Percentiles rank a stretch among this genome's conserved stretches.
Conservation (phyloP, 345 rosid species). For the Aquilaria malaccensis region DNA sequence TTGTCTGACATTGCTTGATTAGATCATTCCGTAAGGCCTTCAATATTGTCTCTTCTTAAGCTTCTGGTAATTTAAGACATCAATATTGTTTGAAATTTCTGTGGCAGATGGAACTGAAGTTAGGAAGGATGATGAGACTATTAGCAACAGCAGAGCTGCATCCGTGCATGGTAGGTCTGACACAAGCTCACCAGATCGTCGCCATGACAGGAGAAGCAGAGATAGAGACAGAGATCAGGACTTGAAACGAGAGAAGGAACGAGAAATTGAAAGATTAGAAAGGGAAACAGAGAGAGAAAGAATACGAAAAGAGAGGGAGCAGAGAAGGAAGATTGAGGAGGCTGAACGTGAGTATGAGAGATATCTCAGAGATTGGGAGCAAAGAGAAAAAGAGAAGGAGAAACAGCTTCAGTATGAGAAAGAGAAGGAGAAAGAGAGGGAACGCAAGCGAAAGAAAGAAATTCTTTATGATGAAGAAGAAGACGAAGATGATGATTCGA, state of each 20-base stretch:
- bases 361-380: constrained; percentile 92
- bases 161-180: constrained; percentile 65
- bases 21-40: too few relatives aligned
- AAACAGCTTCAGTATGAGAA: constrained; percentile 88
- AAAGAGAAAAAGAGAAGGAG: constrained; percentile 88
- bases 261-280: constrained; percentile 80
- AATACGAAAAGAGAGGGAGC: constrained; percentile 88
- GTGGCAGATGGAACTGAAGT: constrained; percentile 41
- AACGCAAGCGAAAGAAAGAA: constrained; percentile 82
- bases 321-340: constrained; percentile 80
- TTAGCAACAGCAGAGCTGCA: constrained; percentile 46
- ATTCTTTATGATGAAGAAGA: constrained; percentile 78
- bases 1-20: too few relatives aligned
- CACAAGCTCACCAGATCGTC: constrained; percentile 74
- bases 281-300: constrained; percentile 91
- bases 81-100: neutral
- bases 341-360: constrained; percentile 87
- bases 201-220: constrained; percentile 76
- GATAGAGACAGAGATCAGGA: constrained; percentile 61
- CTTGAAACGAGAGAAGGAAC: constrained; percentile 73
- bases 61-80: too few relatives aligned
- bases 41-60: constrained; percentile 2
- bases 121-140: constrained; percentile 61
- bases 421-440: constrained; percentile 89
- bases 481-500: constrained; percentile 72